phyloP scores from a whole-genome alignment of 768 basidiomycete species.

The Saitozyma sp. region DNA sequence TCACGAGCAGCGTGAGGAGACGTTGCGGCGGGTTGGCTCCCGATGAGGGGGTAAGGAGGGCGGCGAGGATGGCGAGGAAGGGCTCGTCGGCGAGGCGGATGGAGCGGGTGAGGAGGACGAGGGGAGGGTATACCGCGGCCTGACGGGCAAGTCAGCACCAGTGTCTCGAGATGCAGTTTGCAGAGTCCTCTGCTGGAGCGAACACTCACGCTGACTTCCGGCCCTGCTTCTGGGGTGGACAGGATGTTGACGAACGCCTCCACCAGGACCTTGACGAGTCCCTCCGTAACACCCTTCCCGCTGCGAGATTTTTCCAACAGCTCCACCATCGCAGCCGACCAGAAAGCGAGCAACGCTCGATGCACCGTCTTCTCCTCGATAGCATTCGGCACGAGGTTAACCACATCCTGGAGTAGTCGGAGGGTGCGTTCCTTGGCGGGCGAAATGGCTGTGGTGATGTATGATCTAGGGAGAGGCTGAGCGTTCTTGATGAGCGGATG shows the following conservation, averaged over 20 bases:
- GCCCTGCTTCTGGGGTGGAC: conserved; percentile 25
- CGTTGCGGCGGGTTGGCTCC: conserved; percentile 45
- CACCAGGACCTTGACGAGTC: conserved; percentile 45
- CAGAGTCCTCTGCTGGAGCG: background rate
- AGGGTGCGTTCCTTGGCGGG: conserved; percentile 50
- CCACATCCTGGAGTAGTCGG: conserved; percentile 69
- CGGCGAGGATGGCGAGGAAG: conserved; percentile 35
- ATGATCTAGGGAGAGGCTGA: conserved; percentile 69
- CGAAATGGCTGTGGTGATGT: conserved; percentile 68
- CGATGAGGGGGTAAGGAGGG: conserved; percentile 30
- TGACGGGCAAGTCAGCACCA: conserved; percentile 5
- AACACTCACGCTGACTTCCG: conserved; percentile 41
- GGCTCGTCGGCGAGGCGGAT: conserved; percentile 44
- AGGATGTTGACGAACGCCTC: conserved; percentile 43
- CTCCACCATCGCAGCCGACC: conserved; percentile 74
- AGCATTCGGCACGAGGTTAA: conserved; percentile 62
- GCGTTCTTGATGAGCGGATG: conserved; percentile 64
- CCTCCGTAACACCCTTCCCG: conserved; percentile 58
- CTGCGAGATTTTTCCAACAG: conserved; percentile 65
- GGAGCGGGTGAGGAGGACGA: conserved; percentile 46
- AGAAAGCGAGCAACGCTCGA: conserved; percentile 76
- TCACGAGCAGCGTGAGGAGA: conserved; percentile 42
- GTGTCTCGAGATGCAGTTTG: background rate
- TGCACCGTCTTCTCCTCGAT: conserved; percentile 57
- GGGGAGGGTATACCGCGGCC: conserved; percentile 48